Evolutionary conservation across 805 yeast genomes (phyloP).

Genomic region (Candida methanosorbosa): DNA sequence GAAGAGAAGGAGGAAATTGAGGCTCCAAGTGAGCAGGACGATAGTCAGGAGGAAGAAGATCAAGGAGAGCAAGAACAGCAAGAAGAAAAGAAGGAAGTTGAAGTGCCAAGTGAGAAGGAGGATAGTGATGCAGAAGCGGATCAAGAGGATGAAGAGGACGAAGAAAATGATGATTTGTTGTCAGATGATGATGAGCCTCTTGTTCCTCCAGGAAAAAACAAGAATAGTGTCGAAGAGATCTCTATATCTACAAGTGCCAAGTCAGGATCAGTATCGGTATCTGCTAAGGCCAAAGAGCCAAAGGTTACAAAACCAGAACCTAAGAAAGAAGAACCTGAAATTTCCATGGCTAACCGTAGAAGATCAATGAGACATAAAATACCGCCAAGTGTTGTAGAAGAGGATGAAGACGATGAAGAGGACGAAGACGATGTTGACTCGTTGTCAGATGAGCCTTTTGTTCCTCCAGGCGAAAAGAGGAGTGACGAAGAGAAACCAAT

Average conservation of each 20-base stretch:
- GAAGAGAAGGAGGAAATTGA: no score
- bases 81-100: constrained; percentile 5
- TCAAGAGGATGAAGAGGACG: constrained; percentile 5
- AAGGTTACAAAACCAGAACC: background rate
- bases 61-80: constrained; percentile 10
- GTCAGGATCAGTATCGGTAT: background rate
- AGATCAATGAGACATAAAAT: constrained; percentile 59
- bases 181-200: no score
- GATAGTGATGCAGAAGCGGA: background rate
- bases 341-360: constrained; percentile 30
- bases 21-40: constrained; percentile 5
- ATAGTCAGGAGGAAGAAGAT: constrained; percentile 5
- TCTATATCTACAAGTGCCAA: constrained; percentile 1
- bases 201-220: constrained; percentile 10
- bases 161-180: constrained; percentile 7
- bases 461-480: constrained; percentile 12
- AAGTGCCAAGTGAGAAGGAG: constrained; percentile 1
- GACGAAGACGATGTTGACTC: constrained; percentile 8
- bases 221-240: constrained; percentile 8
- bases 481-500: constrained; percentile 5
- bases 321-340: background rate
- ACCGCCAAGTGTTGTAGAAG: constrained; percentile 32
- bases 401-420: constrained; percentile 2
- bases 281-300: background rate
- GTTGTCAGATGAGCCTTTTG: no score